phyloP scores from a whole-genome alignment of 208 protist species.

The Kentomonas sorsogonicus region DNA sequence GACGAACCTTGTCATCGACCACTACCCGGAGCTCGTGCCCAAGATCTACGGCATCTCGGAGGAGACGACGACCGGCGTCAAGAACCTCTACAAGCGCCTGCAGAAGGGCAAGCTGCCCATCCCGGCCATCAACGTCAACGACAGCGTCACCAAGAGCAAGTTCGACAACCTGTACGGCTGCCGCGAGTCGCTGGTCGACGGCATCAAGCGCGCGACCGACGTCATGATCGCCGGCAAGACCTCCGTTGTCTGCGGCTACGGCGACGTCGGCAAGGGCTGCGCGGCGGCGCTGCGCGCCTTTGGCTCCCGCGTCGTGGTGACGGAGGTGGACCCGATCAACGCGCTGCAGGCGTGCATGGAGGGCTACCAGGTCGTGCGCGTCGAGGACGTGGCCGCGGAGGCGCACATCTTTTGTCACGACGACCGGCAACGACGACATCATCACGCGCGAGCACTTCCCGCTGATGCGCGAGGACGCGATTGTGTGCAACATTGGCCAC shows the following conservation, averaged over 20 bases:
- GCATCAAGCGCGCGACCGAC: slow-evolving; percentile 99
- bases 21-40: slow-evolving; percentile 88
- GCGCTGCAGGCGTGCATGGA: slow-evolving; percentile 99
- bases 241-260: slow-evolving; percentile 96
- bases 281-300: slow-evolving; percentile 93
- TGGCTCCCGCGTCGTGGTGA: slow-evolving; percentile 97
- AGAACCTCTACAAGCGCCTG: slow-evolving; percentile 97
- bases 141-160: slow-evolving; percentile 99
- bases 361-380: slow-evolving; percentile 94
- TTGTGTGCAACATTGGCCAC: slow-evolving; percentile 99
- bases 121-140: slow-evolving; percentile 99
- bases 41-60: slow-evolving; percentile 97
- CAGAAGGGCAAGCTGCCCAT: slow-evolving; percentile 94
- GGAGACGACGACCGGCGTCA: slow-evolving; percentile 99
- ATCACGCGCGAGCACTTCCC: slow-evolving; percentile 96
- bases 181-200: slow-evolving; percentile 98
- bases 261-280: slow-evolving; percentile 99
- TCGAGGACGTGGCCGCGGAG: slow-evolving; percentile 92
- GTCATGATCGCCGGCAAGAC: slow-evolving; percentile 99
- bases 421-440: slow-evolving; percentile 98
- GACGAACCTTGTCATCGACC: slow-evolving; percentile 96
- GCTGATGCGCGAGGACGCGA: slow-evolving; percentile 98
- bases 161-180: slow-evolving; percentile 99
- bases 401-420: slow-evolving; percentile 98
- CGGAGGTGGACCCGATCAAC: slow-evolving; percentile 99